Evolutionary conservation across 495 filamentous ascomycete species (phyloP).

Genomic region (Penicillium samsonianum): DNA sequence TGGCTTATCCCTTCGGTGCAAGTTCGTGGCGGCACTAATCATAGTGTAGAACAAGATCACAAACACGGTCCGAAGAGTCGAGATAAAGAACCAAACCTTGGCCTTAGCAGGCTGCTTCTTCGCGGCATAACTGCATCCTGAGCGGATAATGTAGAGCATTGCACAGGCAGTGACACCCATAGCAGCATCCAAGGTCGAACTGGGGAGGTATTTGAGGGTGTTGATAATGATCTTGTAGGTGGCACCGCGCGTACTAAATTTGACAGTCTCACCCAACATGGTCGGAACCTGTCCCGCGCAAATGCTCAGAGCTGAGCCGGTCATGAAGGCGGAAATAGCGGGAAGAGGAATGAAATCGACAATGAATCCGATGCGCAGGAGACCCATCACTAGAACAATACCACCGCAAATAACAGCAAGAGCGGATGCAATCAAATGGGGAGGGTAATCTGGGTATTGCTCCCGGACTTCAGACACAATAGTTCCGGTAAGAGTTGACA

Average conservation of each 20-base stretch:
- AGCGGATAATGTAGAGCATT: constrained; percentile 82
- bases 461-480: constrained; percentile 64
- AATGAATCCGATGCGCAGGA: constrained; percentile 82
- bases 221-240: constrained; percentile 89
- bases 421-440: constrained; percentile 70
- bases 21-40: constrained; percentile 84
- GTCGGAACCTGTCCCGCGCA: constrained; percentile 81
- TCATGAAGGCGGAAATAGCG: constrained; percentile 97
- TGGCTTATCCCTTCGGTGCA: constrained; percentile 50
- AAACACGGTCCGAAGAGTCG: constrained; percentile 86
- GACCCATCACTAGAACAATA: constrained; percentile 81
- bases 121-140: constrained; percentile 62
- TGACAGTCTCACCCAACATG: constrained; percentile 77
- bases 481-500: constrained; percentile 86
- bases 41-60: constrained; percentile 92
- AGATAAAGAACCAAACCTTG: constrained; percentile 84
- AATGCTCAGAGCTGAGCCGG: constrained; percentile 92
- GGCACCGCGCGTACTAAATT: constrained; percentile 70
- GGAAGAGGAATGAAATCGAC: constrained; percentile 94
- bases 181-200: constrained; percentile 74
- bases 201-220: constrained; percentile 72
- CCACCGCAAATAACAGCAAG: constrained; percentile 78
- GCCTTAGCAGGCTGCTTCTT: constrained; percentile 67
- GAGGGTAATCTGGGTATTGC: constrained; percentile 57
- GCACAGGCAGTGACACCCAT: constrained; percentile 84